Conservation (phyloP, 768 basidiomycete genomes). For the Chalciporus sphaerocephalus region DNA sequence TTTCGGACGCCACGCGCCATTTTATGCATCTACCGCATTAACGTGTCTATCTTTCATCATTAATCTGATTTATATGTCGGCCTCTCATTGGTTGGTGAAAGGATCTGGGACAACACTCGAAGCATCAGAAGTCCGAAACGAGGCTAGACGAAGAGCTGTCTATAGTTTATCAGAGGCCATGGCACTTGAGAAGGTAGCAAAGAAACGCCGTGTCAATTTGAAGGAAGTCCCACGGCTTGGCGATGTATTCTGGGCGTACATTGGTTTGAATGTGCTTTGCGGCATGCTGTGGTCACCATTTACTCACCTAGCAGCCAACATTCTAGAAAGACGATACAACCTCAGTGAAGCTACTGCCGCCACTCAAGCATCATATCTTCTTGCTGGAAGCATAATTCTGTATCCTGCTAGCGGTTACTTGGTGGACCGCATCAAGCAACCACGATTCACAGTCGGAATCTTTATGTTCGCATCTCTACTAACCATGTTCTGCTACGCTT, state of each 20-base stretch:
- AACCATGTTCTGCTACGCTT: conserved; percentile 58
- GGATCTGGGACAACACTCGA: conserved; percentile 61
- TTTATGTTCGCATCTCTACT: conserved; percentile 54
- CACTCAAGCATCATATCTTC: conserved; percentile 62
- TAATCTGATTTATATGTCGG: conserved; percentile 62
- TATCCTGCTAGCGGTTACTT: conserved; percentile 69
- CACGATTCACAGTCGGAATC: conserved; percentile 55
- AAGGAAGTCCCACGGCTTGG: conserved; percentile 61
- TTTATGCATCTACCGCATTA: conserved; percentile 62
- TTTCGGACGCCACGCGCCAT: conserved; percentile 69
- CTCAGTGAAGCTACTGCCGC: conserved; percentile 59
- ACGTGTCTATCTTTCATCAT: conserved; percentile 62
- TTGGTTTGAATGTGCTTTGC: conserved; percentile 70
- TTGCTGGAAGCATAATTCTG: conserved; percentile 62
- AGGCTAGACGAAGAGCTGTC: conserved; percentile 44
- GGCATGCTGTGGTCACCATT: conserved; percentile 78
- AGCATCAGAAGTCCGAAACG: conserved; percentile 54
- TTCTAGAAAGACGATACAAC: conserved; percentile 64
- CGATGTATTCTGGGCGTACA: conserved; percentile 79
- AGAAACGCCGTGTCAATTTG: conserved; percentile 59
- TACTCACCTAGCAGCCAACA: conserved; percentile 69
- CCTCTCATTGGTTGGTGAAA: conserved; percentile 60
- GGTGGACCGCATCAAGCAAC: conserved; percentile 54
- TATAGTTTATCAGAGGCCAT: conserved; percentile 52
- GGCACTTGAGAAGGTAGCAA: conserved; percentile 61